Evolutionary conservation across 306 rosid genomes (phyloP).

Genomic region (Fragaria nilgerrensis): DNA sequence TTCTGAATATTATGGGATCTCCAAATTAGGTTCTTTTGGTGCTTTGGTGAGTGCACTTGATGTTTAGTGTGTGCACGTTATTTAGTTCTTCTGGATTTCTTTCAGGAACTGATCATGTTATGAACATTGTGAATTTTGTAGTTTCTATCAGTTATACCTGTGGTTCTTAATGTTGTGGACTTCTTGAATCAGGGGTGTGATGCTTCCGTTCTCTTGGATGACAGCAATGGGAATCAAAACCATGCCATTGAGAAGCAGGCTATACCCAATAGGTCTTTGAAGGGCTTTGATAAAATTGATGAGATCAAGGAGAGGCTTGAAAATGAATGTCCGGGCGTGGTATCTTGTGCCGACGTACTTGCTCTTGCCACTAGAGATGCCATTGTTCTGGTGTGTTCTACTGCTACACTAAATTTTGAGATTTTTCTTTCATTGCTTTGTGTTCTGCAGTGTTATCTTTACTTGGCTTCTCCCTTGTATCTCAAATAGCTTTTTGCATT

Average conservation of each 20-base stretch:
- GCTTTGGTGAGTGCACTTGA: background rate
- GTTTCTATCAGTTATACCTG: background rate
- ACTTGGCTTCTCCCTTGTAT: background rate
- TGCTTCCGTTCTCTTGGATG: conserved; percentile 53
- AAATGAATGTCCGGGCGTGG: conserved; percentile 37
- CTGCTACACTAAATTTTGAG: conserved; percentile 2
- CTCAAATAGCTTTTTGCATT: too few relatives aligned
- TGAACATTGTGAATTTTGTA: background rate
- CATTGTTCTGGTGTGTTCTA: conserved; percentile 33
- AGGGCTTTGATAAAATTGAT: conserved; percentile 36
- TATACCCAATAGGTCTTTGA: conserved; percentile 54
- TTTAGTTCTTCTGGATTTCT: background rate
- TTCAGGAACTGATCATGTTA: background rate
- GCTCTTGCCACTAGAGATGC: conserved; percentile 48
- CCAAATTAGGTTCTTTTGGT: background rate
- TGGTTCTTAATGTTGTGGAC: background rate
- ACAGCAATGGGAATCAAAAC: conserved; percentile 39
- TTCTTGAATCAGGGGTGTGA: conserved; percentile 42
- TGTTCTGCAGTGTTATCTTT: background rate
- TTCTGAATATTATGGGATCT: background rate
- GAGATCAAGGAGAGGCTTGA: conserved; percentile 42
- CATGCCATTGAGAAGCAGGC: conserved; percentile 64
- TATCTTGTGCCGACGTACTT: conserved; percentile 46
- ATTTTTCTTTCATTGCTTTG: background rate
- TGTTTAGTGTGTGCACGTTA: background rate